Evolutionary conservation across 495 filamentous ascomycete genomes (phyloP).

Genomic region (Rostrohypoxylon terebratum): DNA sequence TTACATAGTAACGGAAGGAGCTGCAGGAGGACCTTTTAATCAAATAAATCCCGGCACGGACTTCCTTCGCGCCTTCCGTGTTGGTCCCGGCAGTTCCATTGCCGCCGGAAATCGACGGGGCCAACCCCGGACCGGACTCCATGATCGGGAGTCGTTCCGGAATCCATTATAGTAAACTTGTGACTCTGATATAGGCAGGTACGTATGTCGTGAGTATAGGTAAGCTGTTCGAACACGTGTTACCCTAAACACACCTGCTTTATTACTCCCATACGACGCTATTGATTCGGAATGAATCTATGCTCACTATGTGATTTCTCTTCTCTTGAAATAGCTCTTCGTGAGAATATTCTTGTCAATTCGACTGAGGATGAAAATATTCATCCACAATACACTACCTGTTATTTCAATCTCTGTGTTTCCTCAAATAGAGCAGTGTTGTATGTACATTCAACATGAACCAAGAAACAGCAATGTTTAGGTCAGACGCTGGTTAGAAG

Average conservation of each 20-base stretch:
- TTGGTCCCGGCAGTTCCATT: constrained; percentile 29
- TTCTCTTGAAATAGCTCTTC: too few relatives aligned
- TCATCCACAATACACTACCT: too few relatives aligned
- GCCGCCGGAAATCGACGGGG: constrained; percentile 43
- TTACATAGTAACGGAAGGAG: neutral
- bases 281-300: too few relatives aligned
- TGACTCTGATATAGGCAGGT: neutral
- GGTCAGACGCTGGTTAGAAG: neutral
- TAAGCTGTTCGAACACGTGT: neutral
- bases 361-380: too few relatives aligned
- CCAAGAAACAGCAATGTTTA: neutral
- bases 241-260: neutral
- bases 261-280: neutral
- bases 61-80: neutral
- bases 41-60: neutral
- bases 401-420: neutral
- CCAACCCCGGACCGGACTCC: constrained; percentile 15
- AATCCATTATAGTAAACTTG: neutral
- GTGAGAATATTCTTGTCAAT: too few relatives aligned
- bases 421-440: neutral
- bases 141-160: constrained; percentile 1
- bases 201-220: neutral
- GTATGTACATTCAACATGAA: neutral
- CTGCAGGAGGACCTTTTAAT: constrained; percentile 11
- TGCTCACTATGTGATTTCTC: too few relatives aligned